A percentile compares a stretch with the other conserved stretches of the same genome.
These are phyloP conservation scores for Trametes meyenii DNA, from an alignment of 768 basidiomycete species.

Conservation along the genomic window DNA sequence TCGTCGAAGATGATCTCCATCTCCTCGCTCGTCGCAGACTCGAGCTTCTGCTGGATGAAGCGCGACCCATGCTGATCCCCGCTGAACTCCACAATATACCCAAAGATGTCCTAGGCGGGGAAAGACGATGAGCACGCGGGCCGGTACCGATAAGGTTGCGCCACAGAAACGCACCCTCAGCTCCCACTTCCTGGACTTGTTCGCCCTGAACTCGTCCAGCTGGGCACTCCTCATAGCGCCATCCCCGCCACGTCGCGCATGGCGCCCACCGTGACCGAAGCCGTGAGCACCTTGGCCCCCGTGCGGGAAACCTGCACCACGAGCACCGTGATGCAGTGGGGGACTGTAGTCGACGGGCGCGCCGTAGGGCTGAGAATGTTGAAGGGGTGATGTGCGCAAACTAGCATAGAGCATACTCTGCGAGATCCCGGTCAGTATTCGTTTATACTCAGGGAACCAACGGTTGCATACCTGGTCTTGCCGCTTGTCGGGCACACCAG, in stretches of 20 bases:
- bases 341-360: conserved; percentile 50
- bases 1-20: conserved; percentile 83
- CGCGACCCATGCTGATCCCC: conserved; percentile 98
- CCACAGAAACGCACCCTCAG: conserved; percentile 54
- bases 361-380: conserved; percentile 48
- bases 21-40: conserved; percentile 76
- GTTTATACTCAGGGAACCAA: background rate
- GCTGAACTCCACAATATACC: conserved; percentile 88
- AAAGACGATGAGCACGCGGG: background rate
- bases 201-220: conserved; percentile 83
- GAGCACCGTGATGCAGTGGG: conserved; percentile 44
- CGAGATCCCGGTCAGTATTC: conserved; percentile 36
- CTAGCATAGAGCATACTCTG: conserved; percentile 46
- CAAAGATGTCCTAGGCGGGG: conserved; percentile 74
- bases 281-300: conserved; percentile 29
- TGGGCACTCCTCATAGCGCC: conserved; percentile 63
- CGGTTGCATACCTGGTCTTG: conserved; percentile 51
- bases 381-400: conserved; percentile 46
- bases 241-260: conserved; percentile 48
- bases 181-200: conserved; percentile 81
- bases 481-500: conserved; percentile 58
- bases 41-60: conserved; percentile 90
- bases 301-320: conserved; percentile 17
- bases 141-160: conserved; percentile 13
- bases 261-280: conserved; percentile 41